A percentile compares a stretch with the other conserved stretches of the same genome.
Evolutionary conservation across 108 stramenopile genomes (phyloP).

Genomic region (Discostella pseudostelligera): DNA sequence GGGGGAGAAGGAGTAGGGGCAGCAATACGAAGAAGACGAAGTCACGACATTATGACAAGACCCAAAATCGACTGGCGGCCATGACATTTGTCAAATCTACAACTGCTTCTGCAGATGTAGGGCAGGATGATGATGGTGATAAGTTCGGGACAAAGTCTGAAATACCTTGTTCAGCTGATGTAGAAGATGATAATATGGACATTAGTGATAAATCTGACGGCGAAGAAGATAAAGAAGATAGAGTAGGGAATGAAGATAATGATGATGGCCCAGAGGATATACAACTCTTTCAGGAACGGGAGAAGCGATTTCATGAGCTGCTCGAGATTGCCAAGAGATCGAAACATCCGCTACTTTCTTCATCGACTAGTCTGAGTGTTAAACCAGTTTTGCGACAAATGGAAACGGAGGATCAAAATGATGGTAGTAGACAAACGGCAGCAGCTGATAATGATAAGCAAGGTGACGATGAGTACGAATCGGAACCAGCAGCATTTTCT

Average conservation of each 20-base stretch:
- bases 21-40: not conserved
- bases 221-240: not conserved
- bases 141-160: no score
- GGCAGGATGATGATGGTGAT: conserved; percentile 1
- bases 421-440: no score
- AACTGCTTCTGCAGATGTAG: not conserved
- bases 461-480: not conserved
- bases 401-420: not conserved
- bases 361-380: not conserved
- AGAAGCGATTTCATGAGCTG: conserved; percentile 35
- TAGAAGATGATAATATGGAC: conserved; percentile 10
- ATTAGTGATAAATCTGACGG: conserved; percentile 13
- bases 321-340: conserved; percentile 18
- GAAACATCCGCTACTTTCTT: conserved; percentile 10
- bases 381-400: not conserved
- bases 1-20: not conserved
- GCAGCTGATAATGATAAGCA: no score
- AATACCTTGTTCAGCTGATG: no score
- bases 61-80: conserved; percentile 32
- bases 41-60: conserved; percentile 32
- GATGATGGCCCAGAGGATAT: conserved; percentile 1
- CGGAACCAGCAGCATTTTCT: not conserved
- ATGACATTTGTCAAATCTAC: conserved; percentile 45
- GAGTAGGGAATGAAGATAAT: not conserved
- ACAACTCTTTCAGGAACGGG: conserved; percentile 10